These are phyloP conservation scores for Ilyonectria robusta DNA, from an alignment of 2,329 filamentous ascomycete species.

Conservation along the genomic window DNA sequence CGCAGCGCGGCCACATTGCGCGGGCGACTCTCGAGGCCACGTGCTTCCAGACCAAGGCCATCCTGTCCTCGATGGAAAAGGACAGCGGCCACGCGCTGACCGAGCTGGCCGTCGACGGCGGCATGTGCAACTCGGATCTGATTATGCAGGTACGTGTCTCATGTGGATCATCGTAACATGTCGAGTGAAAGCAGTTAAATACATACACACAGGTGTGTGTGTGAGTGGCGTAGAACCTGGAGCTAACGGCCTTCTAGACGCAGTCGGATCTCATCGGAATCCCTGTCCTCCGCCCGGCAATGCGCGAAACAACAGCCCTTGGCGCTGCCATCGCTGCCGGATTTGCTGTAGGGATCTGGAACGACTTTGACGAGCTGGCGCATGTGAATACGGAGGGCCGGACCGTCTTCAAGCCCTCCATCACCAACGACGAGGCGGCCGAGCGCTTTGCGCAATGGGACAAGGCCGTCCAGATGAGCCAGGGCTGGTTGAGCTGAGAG, in stretches of 20 bases:
- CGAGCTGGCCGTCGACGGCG: constrained; percentile 87
- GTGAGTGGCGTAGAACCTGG: constrained; percentile 63
- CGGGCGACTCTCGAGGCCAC: constrained; percentile 91
- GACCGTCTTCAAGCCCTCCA: constrained; percentile 79
- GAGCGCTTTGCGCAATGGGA: constrained; percentile 80
- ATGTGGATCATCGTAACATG: not conserved
- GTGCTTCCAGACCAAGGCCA: constrained; percentile 93
- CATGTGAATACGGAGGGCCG: constrained; percentile 80
- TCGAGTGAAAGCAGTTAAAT: not conserved
- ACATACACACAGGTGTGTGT: constrained; percentile 60
- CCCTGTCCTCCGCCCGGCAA: constrained; percentile 84
- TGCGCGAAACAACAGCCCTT: constrained; percentile 92
- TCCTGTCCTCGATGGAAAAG: constrained; percentile 91
- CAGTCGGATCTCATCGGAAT: constrained; percentile 90
- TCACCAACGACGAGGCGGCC: constrained; percentile 70
- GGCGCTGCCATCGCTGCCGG: constrained; percentile 92
- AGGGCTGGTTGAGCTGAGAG: constrained; percentile 71
- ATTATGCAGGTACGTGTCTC: constrained; percentile 75
- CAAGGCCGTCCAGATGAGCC: constrained; percentile 84
- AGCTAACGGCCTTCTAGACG: constrained; percentile 77
- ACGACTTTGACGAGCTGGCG: constrained; percentile 79
- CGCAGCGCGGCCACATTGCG: constrained; percentile 87
- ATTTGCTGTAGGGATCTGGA: constrained; percentile 85
- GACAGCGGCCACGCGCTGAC: constrained; percentile 84
- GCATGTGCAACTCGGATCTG: constrained; percentile 89